Evolutionary conservation across 202 grass and related monocot species (phyloP).

Genomic region (Elaeis oleifera): DNA sequence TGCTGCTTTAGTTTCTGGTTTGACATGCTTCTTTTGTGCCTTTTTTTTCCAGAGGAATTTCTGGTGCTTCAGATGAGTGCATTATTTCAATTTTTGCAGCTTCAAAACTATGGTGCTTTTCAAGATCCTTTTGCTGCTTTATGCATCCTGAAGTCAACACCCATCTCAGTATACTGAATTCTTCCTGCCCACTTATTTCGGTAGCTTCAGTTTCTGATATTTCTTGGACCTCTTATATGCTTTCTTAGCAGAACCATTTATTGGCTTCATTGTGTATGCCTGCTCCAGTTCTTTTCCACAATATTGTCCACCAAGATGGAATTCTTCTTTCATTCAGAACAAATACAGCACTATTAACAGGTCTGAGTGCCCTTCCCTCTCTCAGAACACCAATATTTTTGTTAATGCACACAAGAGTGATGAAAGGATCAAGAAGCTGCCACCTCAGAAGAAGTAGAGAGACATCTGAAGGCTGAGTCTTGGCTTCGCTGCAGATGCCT

Average conservation of each 20-base stretch:
- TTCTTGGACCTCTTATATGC: conserved; percentile 54
- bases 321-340: conserved; percentile 35
- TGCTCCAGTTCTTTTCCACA: neutral
- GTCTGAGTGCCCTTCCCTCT: conserved; percentile 53
- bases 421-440: conserved; percentile 80
- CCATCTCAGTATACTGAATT: conserved; percentile 5
- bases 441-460: conserved; percentile 61
- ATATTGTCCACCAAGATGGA: conserved; percentile 16
- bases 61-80: conserved; percentile 15
- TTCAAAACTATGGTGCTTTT: too few species aligned
- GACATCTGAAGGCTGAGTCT: conserved; percentile 25
- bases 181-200: conserved; percentile 25
- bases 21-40: conserved; percentile 30
- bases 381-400: conserved; percentile 76
- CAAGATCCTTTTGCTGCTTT: too few species aligned
- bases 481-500: neutral
- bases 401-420: conserved; percentile 72
- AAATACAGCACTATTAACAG: conserved; percentile 58
- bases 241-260: conserved; percentile 46
- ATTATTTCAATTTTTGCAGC: neutral
- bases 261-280: conserved; percentile 23
- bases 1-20: conserved; percentile 22
- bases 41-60: conserved; percentile 22
- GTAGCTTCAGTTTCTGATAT: conserved; percentile 45
- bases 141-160: too few species aligned